phyloP scores from a whole-genome alignment of 768 basidiomycete genomes.

The Trametes cinnabarina region DNA sequence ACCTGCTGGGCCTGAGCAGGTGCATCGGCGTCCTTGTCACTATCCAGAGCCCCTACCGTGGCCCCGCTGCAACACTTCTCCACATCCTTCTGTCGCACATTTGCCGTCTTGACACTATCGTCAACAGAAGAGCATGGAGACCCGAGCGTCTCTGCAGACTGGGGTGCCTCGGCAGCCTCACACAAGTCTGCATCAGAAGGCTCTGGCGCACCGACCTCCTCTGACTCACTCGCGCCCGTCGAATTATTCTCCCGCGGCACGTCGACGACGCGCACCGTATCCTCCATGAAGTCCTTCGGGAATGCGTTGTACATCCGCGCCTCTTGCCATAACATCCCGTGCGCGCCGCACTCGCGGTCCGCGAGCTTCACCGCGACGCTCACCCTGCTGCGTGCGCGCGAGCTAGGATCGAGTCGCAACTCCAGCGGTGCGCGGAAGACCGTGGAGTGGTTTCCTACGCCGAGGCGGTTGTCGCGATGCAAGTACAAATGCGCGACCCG shows the following conservation, averaged over 20 bases:
- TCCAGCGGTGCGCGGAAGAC: slow-evolving; percentile 50
- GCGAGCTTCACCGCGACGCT: slow-evolving; percentile 25
- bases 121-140: too few relatives aligned
- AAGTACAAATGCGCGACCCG: slow-evolving; percentile 47
- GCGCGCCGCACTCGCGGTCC: neutral
- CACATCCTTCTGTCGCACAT: too few relatives aligned
- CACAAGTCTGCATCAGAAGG: neutral
- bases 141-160: too few relatives aligned
- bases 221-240: neutral
- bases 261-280: slow-evolving; percentile 30
- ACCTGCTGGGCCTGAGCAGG: too few relatives aligned
- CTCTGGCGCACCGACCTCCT: neutral
- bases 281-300: slow-evolving; percentile 44
- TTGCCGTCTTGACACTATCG: too few relatives aligned
- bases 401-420: slow-evolving; percentile 33
- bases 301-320: slow-evolving; percentile 44
- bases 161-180: too few relatives aligned
- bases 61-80: too few relatives aligned
- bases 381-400: slow-evolving; percentile 4
- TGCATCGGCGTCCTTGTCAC: too few relatives aligned
- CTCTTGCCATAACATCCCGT: slow-evolving; percentile 30
- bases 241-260: neutral
- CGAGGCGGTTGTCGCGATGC: slow-evolving; percentile 34
- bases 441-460: slow-evolving; percentile 48
- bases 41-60: too few relatives aligned